Base-by-base conservation (phyloP, 176 grass and related monocot species). In the Carex littledalei region DNA sequence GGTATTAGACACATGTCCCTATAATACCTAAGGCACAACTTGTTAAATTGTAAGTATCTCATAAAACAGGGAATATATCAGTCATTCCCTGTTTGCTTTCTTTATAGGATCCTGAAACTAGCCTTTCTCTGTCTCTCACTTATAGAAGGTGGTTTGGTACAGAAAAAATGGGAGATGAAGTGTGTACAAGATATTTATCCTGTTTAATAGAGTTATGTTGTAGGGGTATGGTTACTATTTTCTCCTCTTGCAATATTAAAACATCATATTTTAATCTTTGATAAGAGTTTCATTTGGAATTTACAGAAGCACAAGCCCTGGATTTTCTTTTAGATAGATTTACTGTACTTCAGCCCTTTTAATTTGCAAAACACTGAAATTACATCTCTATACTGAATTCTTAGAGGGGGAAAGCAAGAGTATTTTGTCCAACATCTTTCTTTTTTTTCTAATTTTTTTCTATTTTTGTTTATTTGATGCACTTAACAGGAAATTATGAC, bases 401-500 rank as follows among this genome's bases (percentile, higher is more conserved):
- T 26, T 75, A 26, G 71, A 50, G 11, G 65, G 65, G 65, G 10
- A 29, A 64, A 67, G 15, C 31, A 10, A 72, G 6, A 57, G 12
- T 78, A 57, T 35, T 14, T 56, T 57, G 5, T 57, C 52, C 50
- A 74, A 58, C 61, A 70, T 75, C 72, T 67, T 17, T 15, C 41
- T 77, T 85, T 76, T 88, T 59, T 59, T 64, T 81, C 32, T 80
- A 60, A 57, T 20, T 84, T 60, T 11, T 65, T 52, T 81, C 35
- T 12, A 12, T 87, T 85, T 21, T 82, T 77, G 18, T 78, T 89
- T 80, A 86, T 83, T 86, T 86, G 43, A 76, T 75, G 15, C 79
- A 35, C 18, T 81, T 88, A 82, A 68, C 61, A 99, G 97, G 97
- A 87, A 96, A 96, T 80, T 99, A 99, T 92, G 97, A 99, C 85